A percentile compares a stretch with the other conserved stretches of the same genome.
Evolutionary conservation across 2,329 filamentous ascomycete genomes (phyloP).

Genomic region (Lachnellula occidentalis): DNA sequence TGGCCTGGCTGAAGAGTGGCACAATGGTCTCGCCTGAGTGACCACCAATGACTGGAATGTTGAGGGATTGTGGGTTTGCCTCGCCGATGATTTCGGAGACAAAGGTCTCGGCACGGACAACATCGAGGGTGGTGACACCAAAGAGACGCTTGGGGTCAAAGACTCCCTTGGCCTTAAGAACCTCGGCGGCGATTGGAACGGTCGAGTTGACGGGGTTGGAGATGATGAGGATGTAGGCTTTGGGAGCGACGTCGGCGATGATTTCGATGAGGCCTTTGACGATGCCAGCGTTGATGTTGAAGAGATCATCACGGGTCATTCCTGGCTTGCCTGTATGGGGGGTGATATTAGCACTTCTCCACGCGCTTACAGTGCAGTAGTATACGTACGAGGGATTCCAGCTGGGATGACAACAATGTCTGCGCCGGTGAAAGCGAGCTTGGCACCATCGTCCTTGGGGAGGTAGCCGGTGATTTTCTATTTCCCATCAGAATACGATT

Average conservation of each 20-base stretch:
- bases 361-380: slow-evolving; percentile 1
- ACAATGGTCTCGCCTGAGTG: slow-evolving; percentile 99
- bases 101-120: slow-evolving; percentile 97
- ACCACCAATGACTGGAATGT: slow-evolving; percentile 88
- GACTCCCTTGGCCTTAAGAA: slow-evolving; percentile 86
- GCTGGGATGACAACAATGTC: slow-evolving; percentile 97
- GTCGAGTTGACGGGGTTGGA: slow-evolving; percentile 99
- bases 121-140: slow-evolving; percentile 96
- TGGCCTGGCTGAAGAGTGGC: slow-evolving; percentile 89
- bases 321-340: slow-evolving; percentile 78
- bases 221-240: slow-evolving; percentile 93
- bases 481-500: slow-evolving; percentile 4
- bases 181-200: slow-evolving; percentile 94
- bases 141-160: slow-evolving; percentile 96
- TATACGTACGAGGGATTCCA: slow-evolving; percentile 83
- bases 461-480: slow-evolving; percentile 86
- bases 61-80: slow-evolving; percentile 75
- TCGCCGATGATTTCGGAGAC: slow-evolving; percentile 79
- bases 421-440: slow-evolving; percentile 83
- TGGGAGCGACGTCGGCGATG: slow-evolving; percentile 80
- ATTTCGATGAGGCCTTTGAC: slow-evolving; percentile 90
- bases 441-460: slow-evolving; percentile 77
- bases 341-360: slow-evolving; percentile 8
- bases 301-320: slow-evolving; percentile 98
- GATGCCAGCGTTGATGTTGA: slow-evolving; percentile 99